Base-by-base conservation (phyloP, 164 flowering plant species). In the Chimonanthus praecox region DNA sequence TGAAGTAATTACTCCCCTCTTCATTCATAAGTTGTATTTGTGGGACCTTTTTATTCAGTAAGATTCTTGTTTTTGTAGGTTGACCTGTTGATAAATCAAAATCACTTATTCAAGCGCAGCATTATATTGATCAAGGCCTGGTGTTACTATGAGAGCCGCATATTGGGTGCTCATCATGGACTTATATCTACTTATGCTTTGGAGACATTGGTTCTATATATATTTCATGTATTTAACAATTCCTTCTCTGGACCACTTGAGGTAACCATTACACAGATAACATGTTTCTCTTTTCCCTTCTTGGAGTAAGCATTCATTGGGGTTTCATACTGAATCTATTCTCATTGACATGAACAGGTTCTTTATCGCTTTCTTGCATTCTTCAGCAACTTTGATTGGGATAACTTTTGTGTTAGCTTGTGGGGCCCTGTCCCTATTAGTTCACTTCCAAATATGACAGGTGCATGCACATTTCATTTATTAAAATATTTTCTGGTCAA, bases 91-190 rank as follows among this genome's bases (percentile, higher is more conserved):
- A 92, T 96, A 72, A 87, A 84, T 72, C 93, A 89, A 61, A 82
- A 89, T 63, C 97, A 93, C 82, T 73, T 96, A 58, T 94, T 96
- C 82, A 96, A 96, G 83, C 92, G 97, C 20, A 96, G 99, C 80
- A 87, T 96, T 79, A 96, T 96, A 83, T 75, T 96, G 83, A 93
- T 96, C 68, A 96, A 96, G 80, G 98, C 99, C 0, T 96, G 99
- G 99, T 96, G 99, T 77, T 96, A 96, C 76, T 96, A 96, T 78
- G 99, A 96, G 80, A 96, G 99, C 76, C 97, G 98, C 20, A 90
- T 96, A 79, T 79, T 96, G 84, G 99, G 99, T 72, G 99, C 99
- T 85, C 99, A 93, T 82, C 98, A 93, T 81, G 99, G 99, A 7
- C 93, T 96, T 77, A 93, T 96, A 47, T 96, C 99, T 3, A 96